Evolutionary conservation across 139 green algal species (phyloP).

Genomic region (Parachlorella kessleri): DNA sequence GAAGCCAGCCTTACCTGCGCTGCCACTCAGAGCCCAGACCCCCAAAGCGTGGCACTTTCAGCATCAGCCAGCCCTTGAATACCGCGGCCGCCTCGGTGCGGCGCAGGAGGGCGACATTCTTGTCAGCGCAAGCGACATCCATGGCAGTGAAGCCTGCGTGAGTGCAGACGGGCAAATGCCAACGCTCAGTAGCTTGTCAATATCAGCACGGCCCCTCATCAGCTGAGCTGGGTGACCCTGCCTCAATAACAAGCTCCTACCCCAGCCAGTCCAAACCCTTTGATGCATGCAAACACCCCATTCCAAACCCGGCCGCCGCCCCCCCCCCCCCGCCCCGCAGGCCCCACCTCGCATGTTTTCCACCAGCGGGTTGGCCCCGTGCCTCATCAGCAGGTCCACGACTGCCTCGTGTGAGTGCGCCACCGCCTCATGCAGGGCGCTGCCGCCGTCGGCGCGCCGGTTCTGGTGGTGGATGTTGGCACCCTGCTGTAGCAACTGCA

Average conservation of each 20-base stretch:
- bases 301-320: too few relatives aligned
- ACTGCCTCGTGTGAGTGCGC: conserved; percentile 29
- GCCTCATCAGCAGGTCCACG: conserved; percentile 43
- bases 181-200: too few relatives aligned
- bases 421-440: conserved; percentile 50
- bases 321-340: too few relatives aligned
- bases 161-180: too few relatives aligned
- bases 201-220: too few relatives aligned
- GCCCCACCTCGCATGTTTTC: conserved; percentile 34
- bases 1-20: conserved; percentile 16
- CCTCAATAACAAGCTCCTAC: neutral
- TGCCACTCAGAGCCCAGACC: conserved; percentile 25
- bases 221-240: too few relatives aligned
- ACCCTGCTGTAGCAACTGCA: conserved; percentile 25
- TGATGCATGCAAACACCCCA: too few relatives aligned
- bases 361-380: conserved; percentile 47
- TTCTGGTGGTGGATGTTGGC: conserved; percentile 21
- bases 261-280: too few relatives aligned
- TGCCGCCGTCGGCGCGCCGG: conserved; percentile 12
- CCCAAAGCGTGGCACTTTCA: conserved; percentile 45
- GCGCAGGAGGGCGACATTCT: conserved; percentile 41
- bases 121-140: conserved; percentile 51
- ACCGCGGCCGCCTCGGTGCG: conserved; percentile 38
- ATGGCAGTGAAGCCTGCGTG: conserved; percentile 45
- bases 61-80: conserved; percentile 40